Percentiles rank a stretch among this genome's conserved stretches.
Conservation (phyloP, 2,329 filamentous ascomycete genomes). For the Rhytidhysteron rufulum region DNA sequence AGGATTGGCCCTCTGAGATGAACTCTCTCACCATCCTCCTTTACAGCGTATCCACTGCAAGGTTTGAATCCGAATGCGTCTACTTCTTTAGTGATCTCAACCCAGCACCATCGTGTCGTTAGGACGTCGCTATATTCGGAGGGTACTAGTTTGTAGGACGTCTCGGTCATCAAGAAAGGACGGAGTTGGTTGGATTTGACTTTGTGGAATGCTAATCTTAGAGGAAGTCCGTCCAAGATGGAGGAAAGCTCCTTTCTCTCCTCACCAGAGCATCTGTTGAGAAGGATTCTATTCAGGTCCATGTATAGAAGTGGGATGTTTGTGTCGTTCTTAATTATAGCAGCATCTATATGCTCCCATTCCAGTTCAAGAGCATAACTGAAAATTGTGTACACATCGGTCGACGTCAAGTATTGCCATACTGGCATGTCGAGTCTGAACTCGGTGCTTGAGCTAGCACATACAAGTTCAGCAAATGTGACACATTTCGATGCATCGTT, state of each 20-base stretch:
- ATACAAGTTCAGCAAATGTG: conserved; percentile 3
- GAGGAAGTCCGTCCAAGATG: conserved; percentile 2
- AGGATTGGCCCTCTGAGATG: conserved; percentile 1
- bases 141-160: conserved; percentile 5
- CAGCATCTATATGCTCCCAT: not conserved
- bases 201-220: not conserved
- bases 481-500: conserved; percentile 1
- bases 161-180: conserved; percentile 3
- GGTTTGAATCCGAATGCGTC: conserved; percentile 1
- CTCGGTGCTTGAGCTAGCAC: not conserved
- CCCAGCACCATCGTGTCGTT: conserved; percentile 5
- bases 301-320: conserved; percentile 3
- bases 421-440: not conserved
- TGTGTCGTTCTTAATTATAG: not conserved
- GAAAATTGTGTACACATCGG: conserved; percentile 1
- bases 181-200: not conserved
- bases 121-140: conserved; percentile 2
- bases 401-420: not conserved
- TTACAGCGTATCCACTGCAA: conserved; percentile 3
- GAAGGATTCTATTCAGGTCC: conserved; percentile 3
- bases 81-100: conserved; percentile 1
- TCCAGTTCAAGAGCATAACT: conserved; percentile 1
- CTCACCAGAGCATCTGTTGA: not conserved
- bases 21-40: conserved; percentile 2
- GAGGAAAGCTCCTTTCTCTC: conserved; percentile 1